These are phyloP conservation scores for Aspergillus sp. DNA, from an alignment of 2,329 filamentous ascomycete genomes.

Conservation along the genomic window DNA sequence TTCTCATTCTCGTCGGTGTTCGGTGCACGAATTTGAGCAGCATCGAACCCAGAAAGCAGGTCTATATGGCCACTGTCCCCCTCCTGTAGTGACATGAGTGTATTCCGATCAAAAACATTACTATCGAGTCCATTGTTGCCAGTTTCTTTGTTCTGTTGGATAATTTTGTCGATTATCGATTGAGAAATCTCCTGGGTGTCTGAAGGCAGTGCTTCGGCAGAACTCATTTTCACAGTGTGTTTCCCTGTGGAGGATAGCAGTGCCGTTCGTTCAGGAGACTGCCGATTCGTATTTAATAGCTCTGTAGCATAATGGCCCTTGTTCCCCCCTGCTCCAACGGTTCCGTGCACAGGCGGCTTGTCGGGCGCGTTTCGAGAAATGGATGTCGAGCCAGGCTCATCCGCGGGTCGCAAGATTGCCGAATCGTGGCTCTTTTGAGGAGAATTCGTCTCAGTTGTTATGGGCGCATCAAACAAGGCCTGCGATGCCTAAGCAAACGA, in stretches of 20 bases:
- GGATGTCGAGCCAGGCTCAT: constrained; percentile 8
- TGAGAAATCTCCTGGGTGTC: constrained; percentile 48
- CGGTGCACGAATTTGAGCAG: constrained; percentile 20
- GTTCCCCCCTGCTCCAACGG: constrained; percentile 1
- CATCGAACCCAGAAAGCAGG: constrained; percentile 40
- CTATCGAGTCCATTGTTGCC: constrained; percentile 23
- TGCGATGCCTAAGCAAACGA: constrained; percentile 30
- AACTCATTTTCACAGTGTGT: constrained; percentile 32
- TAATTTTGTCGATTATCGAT: constrained; percentile 43
- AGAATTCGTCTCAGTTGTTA: constrained; percentile 9
- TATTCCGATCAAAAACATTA: constrained; percentile 31
- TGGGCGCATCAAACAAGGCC: constrained; percentile 13
- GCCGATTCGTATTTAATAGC: constrained; percentile 13
- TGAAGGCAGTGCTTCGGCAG: constrained; percentile 33
- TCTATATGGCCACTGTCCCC: constrained; percentile 47
- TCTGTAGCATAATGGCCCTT: constrained; percentile 21
- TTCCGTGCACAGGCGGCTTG: constrained; percentile 12
- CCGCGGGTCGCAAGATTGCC: constrained; percentile 1
- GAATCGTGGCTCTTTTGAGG: constrained; percentile 1
- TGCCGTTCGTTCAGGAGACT: constrained; percentile 17
- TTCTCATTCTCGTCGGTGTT: constrained; percentile 50
- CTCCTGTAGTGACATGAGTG: constrained; percentile 39
- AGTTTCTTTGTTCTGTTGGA: constrained; percentile 36
- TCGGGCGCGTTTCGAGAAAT: constrained; percentile 10
- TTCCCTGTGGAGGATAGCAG: constrained; percentile 17